phyloP scores from a whole-genome alignment of 2,329 filamentous ascomycete species.

The Botrytis porri region DNA sequence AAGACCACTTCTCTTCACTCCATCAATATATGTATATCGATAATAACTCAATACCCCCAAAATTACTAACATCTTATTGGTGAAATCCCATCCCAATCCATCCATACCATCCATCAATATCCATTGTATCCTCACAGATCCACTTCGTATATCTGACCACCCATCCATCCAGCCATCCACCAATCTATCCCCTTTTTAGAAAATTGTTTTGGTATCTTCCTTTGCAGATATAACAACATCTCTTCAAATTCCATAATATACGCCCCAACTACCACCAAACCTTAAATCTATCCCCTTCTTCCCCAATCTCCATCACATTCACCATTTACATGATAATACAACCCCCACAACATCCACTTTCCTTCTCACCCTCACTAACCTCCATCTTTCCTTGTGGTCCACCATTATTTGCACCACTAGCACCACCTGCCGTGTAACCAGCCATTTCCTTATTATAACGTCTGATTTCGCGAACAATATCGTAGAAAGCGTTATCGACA shows the following conservation, averaged over 20 bases:
- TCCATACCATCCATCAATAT: slow-evolving; percentile 6
- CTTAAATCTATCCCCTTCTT: not conserved
- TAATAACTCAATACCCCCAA: not conserved
- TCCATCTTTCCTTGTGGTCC: slow-evolving; percentile 69
- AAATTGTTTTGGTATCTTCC: slow-evolving; percentile 17
- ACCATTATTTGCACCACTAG: slow-evolving; percentile 57
- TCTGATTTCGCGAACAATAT: slow-evolving; percentile 95
- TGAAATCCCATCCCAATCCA: slow-evolving; percentile 9
- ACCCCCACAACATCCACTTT: slow-evolving; percentile 64
- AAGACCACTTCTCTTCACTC: not conserved
- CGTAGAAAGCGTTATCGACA: slow-evolving; percentile 97
- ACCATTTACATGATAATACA: slow-evolving; percentile 78
- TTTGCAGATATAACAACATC: slow-evolving; percentile 12
- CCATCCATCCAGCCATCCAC: slow-evolving; percentile 9
- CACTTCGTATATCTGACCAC: not conserved
- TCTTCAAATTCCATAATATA: slow-evolving; percentile 9
- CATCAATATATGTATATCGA: not conserved
- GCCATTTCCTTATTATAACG: slow-evolving; percentile 99
- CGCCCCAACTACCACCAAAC: slow-evolving; percentile 11
- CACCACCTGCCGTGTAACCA: slow-evolving; percentile 70
- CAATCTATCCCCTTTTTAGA: not conserved
- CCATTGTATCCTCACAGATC: slow-evolving; percentile 16
- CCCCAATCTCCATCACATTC: not conserved
- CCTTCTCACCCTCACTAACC: slow-evolving; percentile 64
- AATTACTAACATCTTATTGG: slow-evolving; percentile 15